phyloP scores from a whole-genome alignment of 208 protist genomes.

The Crithidia fasciculata region DNA sequence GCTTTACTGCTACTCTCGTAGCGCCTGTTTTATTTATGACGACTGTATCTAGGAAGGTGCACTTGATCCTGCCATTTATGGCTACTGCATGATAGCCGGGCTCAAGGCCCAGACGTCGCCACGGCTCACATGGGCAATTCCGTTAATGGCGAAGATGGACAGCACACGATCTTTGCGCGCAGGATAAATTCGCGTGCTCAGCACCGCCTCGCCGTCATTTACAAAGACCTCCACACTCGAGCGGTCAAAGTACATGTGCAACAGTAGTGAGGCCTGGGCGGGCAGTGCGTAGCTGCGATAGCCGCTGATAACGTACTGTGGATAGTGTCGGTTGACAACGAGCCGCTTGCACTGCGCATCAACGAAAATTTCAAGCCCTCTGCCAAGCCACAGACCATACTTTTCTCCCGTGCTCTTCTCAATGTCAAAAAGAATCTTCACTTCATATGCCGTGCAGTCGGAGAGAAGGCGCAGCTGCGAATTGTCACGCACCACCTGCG shows the following conservation, averaged over 20 bases:
- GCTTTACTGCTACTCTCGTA: background rate
- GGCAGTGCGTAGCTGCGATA: constrained; percentile 57
- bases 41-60: background rate
- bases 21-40: background rate
- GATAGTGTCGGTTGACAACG: constrained; percentile 62
- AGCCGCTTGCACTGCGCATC: constrained; percentile 45
- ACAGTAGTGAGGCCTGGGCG: constrained; percentile 18
- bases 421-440: constrained; percentile 42
- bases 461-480: constrained; percentile 38
- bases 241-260: constrained; percentile 61
- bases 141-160: constrained; percentile 47
- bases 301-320: constrained; percentile 54
- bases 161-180: constrained; percentile 35
- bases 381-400: constrained; percentile 67
- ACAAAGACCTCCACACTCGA: constrained; percentile 72
- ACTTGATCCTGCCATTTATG: background rate
- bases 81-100: constrained; percentile 50
- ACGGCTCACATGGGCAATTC: constrained; percentile 36
- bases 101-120: constrained; percentile 54
- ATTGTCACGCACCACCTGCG: constrained; percentile 37
- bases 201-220: constrained; percentile 47
- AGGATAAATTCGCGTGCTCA: constrained; percentile 63
- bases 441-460: constrained; percentile 48
- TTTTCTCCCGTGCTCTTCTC: constrained; percentile 55
- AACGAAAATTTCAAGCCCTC: constrained; percentile 53